Conservation (phyloP, 306 rosid genomes). For the Trifolium pratense region DNA sequence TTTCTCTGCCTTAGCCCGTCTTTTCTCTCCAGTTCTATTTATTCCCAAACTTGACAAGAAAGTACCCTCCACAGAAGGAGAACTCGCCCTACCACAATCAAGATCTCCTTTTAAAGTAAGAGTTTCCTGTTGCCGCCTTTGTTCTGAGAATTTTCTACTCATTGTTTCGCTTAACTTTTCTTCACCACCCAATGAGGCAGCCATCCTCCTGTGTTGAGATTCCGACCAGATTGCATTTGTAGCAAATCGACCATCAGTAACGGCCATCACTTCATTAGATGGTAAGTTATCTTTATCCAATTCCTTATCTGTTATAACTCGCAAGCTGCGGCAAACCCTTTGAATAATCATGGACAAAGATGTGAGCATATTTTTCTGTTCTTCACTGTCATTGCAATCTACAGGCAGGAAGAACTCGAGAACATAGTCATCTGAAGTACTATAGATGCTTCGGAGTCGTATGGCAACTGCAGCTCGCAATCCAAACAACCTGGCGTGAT, state of each 20-base stretch:
- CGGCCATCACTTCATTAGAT: conserved; percentile 41
- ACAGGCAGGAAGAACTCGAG: conserved; percentile 94
- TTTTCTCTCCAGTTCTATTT: conserved; percentile 66
- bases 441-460: conserved; percentile 78
- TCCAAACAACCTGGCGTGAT: conserved; percentile 76
- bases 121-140: conserved; percentile 42
- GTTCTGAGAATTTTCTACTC: conserved; percentile 48
- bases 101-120: conserved; percentile 47
- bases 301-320: conserved; percentile 77
- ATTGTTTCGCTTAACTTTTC: conserved; percentile 45
- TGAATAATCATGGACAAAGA: conserved; percentile 77
- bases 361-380: conserved; percentile 80
- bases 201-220: conserved; percentile 42
- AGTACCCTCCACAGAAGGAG: conserved; percentile 58
- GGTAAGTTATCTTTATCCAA: conserved; percentile 51
- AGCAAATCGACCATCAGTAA: conserved; percentile 41
- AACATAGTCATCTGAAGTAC: conserved; percentile 71
- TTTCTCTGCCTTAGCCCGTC: conserved; percentile 82
- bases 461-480: conserved; percentile 89
- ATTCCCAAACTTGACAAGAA: conserved; percentile 51
- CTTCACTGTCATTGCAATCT: conserved; percentile 68
- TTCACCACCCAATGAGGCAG: conserved; percentile 44
- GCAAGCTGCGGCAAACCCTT: conserved; percentile 65
- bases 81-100: conserved; percentile 52
- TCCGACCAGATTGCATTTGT: conserved; percentile 39